These are phyloP conservation scores for Carex sylvatica DNA, from an alignment of 202 grass and related monocot species.

Conservation along the genomic window DNA sequence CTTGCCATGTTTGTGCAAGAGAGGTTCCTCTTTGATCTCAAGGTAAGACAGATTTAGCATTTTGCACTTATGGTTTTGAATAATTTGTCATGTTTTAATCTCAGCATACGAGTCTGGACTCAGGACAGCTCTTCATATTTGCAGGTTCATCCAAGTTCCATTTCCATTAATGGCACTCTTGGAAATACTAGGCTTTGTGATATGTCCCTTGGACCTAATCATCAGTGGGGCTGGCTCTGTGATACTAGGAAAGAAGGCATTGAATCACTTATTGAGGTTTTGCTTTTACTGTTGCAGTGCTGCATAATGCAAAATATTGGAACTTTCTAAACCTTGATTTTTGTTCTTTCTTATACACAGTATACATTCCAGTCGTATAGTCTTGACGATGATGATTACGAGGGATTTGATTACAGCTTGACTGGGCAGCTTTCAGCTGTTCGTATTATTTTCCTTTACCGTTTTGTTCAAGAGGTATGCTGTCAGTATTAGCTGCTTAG, in stretches of 20 bases:
- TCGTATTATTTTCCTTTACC: conserved; percentile 92
- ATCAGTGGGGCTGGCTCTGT: conserved; percentile 92
- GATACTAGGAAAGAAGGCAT: conserved; percentile 79
- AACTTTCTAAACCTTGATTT: conserved; percentile 22
- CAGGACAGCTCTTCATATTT: not conserved
- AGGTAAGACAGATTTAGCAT: conserved; percentile 53
- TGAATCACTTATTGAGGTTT: conserved; percentile 96
- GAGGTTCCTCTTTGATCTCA: conserved; percentile 87
- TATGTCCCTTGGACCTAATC: conserved; percentile 93
- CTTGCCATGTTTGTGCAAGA: conserved; percentile 98
- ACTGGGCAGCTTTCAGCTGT: conserved; percentile 89
- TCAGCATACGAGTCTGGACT: not conserved
- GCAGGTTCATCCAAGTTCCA: conserved; percentile 85
- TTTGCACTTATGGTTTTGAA: not conserved
- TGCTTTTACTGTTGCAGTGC: not conserved
- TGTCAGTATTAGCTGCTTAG: conserved; percentile 10
- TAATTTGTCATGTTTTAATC: not conserved
- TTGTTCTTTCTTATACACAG: conserved; percentile 43
- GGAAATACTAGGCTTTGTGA: conserved; percentile 97
- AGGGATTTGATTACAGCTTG: conserved; percentile 90
- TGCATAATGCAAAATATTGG: not conserved
- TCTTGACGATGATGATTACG: conserved; percentile 84
- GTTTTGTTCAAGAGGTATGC: conserved; percentile 93
- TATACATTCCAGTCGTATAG: conserved; percentile 83
- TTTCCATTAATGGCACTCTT: conserved; percentile 81